phyloP scores from a whole-genome alignment of 2,329 filamentous ascomycete species.

The Xylaria sp. region DNA sequence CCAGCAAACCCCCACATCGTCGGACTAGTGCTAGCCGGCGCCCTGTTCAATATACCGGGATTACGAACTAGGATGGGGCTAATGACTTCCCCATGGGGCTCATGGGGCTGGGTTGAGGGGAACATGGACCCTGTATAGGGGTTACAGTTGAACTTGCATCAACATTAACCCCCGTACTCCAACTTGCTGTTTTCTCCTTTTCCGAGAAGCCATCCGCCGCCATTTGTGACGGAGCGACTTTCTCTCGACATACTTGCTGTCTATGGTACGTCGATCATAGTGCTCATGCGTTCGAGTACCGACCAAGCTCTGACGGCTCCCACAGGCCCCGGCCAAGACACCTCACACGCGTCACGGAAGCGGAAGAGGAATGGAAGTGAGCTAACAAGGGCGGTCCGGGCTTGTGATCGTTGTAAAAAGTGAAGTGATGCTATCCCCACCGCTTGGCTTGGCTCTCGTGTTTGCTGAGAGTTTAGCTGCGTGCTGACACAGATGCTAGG shows the following conservation, averaged over 20 bases:
- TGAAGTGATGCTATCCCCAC: constrained; percentile 3
- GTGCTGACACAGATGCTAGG: not conserved
- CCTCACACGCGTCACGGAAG: constrained; percentile 6
- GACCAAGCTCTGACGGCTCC: constrained; percentile 4
- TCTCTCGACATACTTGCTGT: not conserved
- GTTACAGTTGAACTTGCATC: not conserved
- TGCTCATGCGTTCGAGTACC: constrained; percentile 6
- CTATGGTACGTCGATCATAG: not conserved
- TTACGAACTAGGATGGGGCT: no score
- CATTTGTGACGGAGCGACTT: not conserved
- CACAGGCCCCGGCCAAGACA: not conserved
- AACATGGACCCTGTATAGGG: not conserved
- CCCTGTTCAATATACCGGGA: not conserved
- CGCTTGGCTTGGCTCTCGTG: not conserved
- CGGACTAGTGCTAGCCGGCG: not conserved
- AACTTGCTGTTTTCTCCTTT: not conserved
- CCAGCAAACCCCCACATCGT: not conserved
- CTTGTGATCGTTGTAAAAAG: constrained; percentile 20
- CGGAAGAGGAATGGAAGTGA: constrained; percentile 15
- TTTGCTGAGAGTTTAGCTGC: not conserved
- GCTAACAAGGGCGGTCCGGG: constrained; percentile 14
- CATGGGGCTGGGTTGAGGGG: not conserved
- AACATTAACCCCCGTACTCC: not conserved
- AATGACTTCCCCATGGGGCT: constrained; percentile 1
- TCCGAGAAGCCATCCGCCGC: not conserved